These are phyloP conservation scores for Solanum chilense DNA, from an alignment of 257 asterid genomes.

Conservation along the genomic window DNA sequence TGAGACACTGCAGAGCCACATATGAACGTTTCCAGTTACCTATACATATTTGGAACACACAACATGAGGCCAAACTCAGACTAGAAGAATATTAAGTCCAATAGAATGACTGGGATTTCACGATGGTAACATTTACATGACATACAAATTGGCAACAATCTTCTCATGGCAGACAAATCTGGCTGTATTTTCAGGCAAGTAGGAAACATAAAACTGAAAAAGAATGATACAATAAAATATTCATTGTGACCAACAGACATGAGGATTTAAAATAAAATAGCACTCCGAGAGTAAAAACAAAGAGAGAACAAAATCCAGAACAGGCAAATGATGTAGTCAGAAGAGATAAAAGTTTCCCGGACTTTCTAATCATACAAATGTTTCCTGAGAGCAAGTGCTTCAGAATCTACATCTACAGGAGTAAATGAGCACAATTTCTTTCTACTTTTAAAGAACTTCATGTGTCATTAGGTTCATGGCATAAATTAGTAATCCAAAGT, in stretches of 20 bases:
- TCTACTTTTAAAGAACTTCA: not conserved
- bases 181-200: not conserved
- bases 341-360: not conserved
- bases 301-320: not conserved
- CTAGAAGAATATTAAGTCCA: not conserved
- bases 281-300: not conserved
- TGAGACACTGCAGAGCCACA: conserved; percentile 71
- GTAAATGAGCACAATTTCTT: not conserved
- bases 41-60: conserved; percentile 16
- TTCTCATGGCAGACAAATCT: not conserved
- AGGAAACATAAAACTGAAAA: not conserved
- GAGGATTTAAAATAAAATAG: not conserved
- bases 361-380: not conserved
- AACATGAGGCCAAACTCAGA: not conserved
- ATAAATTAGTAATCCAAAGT: not conserved
- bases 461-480: not conserved
- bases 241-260: not conserved
- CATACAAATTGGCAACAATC: not conserved
- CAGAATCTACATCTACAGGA: not conserved
- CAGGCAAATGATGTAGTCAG: not conserved
- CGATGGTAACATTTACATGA: not conserved
- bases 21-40: conserved; percentile 87
- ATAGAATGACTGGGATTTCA: not conserved
- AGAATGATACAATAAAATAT: not conserved
- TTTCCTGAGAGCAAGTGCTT: not conserved